Base-by-base conservation (phyloP, 805 yeast species). In the Metschnikowia reukaufii region DNA sequence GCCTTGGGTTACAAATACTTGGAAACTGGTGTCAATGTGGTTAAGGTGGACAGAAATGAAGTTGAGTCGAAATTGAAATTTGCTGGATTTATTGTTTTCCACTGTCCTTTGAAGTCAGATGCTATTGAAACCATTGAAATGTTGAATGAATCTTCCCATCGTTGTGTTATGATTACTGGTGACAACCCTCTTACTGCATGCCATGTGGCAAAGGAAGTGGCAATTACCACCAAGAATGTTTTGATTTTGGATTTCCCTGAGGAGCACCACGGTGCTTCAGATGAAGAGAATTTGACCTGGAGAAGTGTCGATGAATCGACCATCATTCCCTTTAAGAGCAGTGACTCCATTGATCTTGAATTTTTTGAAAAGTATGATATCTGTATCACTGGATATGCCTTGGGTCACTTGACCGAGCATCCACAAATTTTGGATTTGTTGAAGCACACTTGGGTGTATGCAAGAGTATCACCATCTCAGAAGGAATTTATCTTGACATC, bases 181-280 rank as follows among this genome's bases (percentile, higher is more conserved):
- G 99, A 94, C 70, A 94, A 92, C 67, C 97, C 99, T 33, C 79
- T 94, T 63, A 94, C 99, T 56, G 99, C 99, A 27, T 94, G 94
- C 51, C 97, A 92, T 65, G 99, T 94, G 58, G 98, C 98, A 18
- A 83, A 84, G 58, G 96, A 89, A 68, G 98, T 94, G 49, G 85
- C 76, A 16, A 94, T 94, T 61, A 85, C 90, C 49, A 86, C 86
- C 42, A 83, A 89, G 57, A 89, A 86, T 44, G 88, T 87, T 32
- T 74, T 94, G 59, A 89, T 94, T 58, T 75, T 94, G 58, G 99
- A 92, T 69, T 81, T 83, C 18, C 89, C 92, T 31, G 94, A 86
- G 61, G 84, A 79, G 16, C 83, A 81, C 54, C 83, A 81, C 60
- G 76, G 72, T 40, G 60, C 63, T 29, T 43, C 58, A n/a, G 61